Conservation (phyloP, 352 stramenopile genomes). For the Saprolegnia diclina region DNA sequence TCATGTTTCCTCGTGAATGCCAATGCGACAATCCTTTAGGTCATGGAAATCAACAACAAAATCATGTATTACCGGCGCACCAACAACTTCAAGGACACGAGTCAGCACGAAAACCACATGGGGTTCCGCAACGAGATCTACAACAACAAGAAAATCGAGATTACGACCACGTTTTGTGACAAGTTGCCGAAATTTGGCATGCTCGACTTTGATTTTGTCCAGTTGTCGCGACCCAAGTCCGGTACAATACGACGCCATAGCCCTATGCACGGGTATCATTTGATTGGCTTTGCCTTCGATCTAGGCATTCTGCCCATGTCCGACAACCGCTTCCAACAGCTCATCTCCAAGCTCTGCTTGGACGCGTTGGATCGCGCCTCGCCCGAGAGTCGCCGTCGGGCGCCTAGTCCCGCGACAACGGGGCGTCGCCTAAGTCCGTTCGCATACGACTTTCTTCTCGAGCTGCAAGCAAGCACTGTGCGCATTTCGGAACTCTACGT, state of each 20-base stretch:
- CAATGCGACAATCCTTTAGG: no score
- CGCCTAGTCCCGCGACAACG: background rate
- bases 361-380: background rate
- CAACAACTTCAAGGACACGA: conserved; percentile 60
- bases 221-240: conserved; percentile 36
- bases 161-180: conserved; percentile 61
- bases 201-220: conserved; percentile 72
- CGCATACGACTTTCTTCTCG: conserved; percentile 12
- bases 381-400: background rate
- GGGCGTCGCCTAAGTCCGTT: background rate
- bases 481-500: conserved; percentile 5
- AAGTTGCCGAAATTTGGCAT: conserved; percentile 54
- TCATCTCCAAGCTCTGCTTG: conserved; percentile 34
- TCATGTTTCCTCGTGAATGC: background rate
- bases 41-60: conserved; percentile 72
- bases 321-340: conserved; percentile 55
- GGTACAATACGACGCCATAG: background rate
- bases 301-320: conserved; percentile 39
- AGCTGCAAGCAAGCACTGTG: background rate
- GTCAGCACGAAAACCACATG: conserved; percentile 65
- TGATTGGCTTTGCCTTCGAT: background rate
- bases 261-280: no score
- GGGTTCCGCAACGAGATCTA: conserved; percentile 74
- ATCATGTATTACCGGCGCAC: conserved; percentile 64
- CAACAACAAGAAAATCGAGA: conserved; percentile 48